phyloP scores from a whole-genome alignment of 2,329 filamentous ascomycete genomes.

The Aureobasidium musti region DNA sequence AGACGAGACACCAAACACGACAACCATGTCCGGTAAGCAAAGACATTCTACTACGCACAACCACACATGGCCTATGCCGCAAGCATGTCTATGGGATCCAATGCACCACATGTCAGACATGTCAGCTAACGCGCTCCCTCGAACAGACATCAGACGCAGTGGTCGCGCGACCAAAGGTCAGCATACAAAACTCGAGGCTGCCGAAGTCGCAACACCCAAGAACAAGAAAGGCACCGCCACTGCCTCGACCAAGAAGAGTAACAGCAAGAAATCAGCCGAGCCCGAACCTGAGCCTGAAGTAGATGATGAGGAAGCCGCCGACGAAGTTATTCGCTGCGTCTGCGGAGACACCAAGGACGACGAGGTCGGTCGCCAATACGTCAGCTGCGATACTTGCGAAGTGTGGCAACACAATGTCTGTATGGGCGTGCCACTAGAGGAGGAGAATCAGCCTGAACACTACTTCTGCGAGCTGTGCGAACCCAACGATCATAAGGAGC shows the following conservation, averaged over 20 bases:
- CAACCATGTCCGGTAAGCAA: slow-evolving; percentile 32
- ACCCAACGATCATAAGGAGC: slow-evolving; percentile 77
- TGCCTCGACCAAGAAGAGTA: slow-evolving; percentile 43
- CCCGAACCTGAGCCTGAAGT: slow-evolving; percentile 53
- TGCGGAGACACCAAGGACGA: slow-evolving; percentile 87
- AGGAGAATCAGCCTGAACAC: slow-evolving; percentile 71
- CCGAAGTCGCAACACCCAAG: slow-evolving; percentile 57
- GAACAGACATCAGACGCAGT: slow-evolving; percentile 83
- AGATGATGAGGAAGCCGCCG: slow-evolving; percentile 55
- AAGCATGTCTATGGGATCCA: background rate
- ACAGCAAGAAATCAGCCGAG: slow-evolving; percentile 51
- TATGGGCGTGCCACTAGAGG: slow-evolving; percentile 79
- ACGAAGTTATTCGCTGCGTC: slow-evolving; percentile 86
- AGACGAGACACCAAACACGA: background rate
- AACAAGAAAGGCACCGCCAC: slow-evolving; percentile 42
- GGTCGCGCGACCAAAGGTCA: slow-evolving; percentile 96
- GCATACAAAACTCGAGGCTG: slow-evolving; percentile 83
- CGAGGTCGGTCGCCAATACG: slow-evolving; percentile 87
- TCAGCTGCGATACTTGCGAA: slow-evolving; percentile 87
- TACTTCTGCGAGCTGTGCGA: slow-evolving; percentile 93
- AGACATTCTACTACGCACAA: background rate
- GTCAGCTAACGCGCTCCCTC: slow-evolving; percentile 40
- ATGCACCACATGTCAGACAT: background rate
- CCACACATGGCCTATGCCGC: background rate
- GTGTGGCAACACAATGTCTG: slow-evolving; percentile 99